Percentiles rank a stretch among this genome's conserved stretches.
phyloP scores from a whole-genome alignment of 352 stramenopile genomes.

The Phytophthora kernoviae region DNA sequence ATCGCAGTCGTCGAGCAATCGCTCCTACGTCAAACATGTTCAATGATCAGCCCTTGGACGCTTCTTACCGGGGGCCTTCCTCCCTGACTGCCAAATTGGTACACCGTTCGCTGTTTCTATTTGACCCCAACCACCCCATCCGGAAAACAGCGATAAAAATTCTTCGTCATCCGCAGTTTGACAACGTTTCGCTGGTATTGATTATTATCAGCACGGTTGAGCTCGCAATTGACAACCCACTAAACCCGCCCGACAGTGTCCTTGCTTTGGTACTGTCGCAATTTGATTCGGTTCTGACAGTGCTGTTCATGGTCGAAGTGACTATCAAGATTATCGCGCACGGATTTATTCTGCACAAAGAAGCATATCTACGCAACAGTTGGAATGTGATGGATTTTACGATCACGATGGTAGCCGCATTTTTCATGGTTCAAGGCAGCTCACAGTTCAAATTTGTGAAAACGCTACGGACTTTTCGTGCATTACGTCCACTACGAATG shows the following conservation, averaged over 20 bases:
- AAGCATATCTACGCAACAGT: slow-evolving; percentile 75
- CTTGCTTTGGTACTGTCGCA: slow-evolving; percentile 59
- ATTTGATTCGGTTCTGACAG: slow-evolving; percentile 71
- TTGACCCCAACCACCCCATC: slow-evolving; percentile 54
- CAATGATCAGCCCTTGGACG: slow-evolving; percentile 23
- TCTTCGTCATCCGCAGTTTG: slow-evolving; percentile 71
- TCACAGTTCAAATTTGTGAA: slow-evolving; percentile 70
- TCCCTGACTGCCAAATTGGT: slow-evolving; percentile 24
- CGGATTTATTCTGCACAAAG: slow-evolving; percentile 68
- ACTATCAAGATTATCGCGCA: slow-evolving; percentile 87
- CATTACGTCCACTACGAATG: slow-evolving; percentile 83
- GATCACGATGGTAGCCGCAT: slow-evolving; percentile 75
- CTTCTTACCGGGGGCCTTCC: slow-evolving; percentile 8
- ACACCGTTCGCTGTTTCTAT: slow-evolving; percentile 47
- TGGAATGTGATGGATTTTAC: slow-evolving; percentile 94
- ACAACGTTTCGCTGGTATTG: slow-evolving; percentile 74
- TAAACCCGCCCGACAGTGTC: slow-evolving; percentile 44
- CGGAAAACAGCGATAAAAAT: slow-evolving; percentile 51
- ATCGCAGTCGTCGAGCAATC: slow-evolving; percentile 23
- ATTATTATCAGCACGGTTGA: slow-evolving; percentile 74
- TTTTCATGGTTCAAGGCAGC: slow-evolving; percentile 77
- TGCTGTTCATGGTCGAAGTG: slow-evolving; percentile 88
- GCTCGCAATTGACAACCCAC: slow-evolving; percentile 81
- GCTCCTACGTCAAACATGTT: slow-evolving; percentile 33
- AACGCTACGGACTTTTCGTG: slow-evolving; percentile 75